Base-by-base conservation (phyloP, 768 basidiomycete species). In the Steccherinum ochraceum region DNA sequence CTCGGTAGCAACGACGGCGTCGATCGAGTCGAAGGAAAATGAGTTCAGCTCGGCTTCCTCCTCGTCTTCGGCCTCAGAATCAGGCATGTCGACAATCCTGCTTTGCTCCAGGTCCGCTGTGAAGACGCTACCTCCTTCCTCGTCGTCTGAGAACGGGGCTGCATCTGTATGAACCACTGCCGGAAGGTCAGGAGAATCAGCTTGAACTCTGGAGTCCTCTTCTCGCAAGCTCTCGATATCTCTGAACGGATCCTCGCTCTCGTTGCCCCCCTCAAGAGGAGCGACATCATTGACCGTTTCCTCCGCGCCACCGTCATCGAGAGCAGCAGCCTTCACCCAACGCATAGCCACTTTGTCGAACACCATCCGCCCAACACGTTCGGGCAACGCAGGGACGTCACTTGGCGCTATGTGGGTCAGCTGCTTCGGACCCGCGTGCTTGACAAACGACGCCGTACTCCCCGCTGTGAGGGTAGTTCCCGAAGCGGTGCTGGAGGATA, bases 161-260 rank as follows among this genome's bases (percentile, higher is more conserved):
- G 18, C 50, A 12, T 41, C 39, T 5, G 54, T 60, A 12, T 45
- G 49, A 18, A 40, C 54, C 27, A 42, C 48, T 2, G 23, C 5
- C 5, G 40, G 11, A 35, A 16, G 30, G 7, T 35, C 30, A 16
- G 30, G 30, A 7, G 30, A 48, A 45, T 16, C 21, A 20, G 23
- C 53, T 51, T 3, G 49, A 46, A 43, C 52, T 48, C 30, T 54
- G 44, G 61, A 56, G 50, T 64, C 63, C 45, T 86, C 86, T 50
- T 87, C 86, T 26, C 78, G 72, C 59, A 93, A 64, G 58, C 91
- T 93, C 62, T 95, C 93, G 49, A 97, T 86, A 58, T 93, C 93
- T 25, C 81, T 80, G 67, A 97, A 97, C 5, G 91, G 89, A 70
- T 97, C 94, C 58, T 91, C 89, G 54, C 87, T 89, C 40, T 77